phyloP scores from a whole-genome alignment of 768 basidiomycete genomes.

The Mrakia frigida region DNA sequence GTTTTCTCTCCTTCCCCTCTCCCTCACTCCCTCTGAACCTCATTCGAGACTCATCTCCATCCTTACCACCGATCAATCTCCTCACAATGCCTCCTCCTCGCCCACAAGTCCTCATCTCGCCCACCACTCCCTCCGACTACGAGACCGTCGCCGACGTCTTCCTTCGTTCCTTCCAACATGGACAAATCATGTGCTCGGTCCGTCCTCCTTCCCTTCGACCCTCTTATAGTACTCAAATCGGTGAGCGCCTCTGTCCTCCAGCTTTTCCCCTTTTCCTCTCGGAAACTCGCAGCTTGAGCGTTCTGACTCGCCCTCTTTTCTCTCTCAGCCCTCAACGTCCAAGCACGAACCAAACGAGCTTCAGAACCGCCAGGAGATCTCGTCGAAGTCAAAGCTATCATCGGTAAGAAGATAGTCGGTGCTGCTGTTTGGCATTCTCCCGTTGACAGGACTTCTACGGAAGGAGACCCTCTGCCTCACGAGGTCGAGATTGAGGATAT shows the following conservation, averaged over 20 bases:
- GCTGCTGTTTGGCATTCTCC: neutral
- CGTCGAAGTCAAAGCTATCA: neutral
- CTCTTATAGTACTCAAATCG: neutral
- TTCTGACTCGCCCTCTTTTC: neutral
- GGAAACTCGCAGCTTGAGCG: no score
- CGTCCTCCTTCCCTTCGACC: neutral
- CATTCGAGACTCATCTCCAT: no score
- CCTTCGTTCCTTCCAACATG: neutral
- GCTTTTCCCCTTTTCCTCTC: neutral
- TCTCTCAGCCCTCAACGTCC: neutral
- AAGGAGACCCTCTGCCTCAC: neutral
- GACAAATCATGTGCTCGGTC: neutral
- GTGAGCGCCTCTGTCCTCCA: neutral
- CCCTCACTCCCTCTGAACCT: no score
- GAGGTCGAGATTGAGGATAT: neutral
- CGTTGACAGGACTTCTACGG: neutral
- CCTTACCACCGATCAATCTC: no score
- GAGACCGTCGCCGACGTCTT: neutral
- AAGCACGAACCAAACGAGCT: neutral
- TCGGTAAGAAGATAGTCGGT: neutral
- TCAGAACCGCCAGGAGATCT: neutral
- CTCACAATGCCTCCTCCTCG: no score
- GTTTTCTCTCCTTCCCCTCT: no score
- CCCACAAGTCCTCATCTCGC: neutral
- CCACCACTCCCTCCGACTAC: neutral